Base-by-base conservation (phyloP, 371 early-diverging fungal species). In the Syncephalastrum contaminatum region DNA sequence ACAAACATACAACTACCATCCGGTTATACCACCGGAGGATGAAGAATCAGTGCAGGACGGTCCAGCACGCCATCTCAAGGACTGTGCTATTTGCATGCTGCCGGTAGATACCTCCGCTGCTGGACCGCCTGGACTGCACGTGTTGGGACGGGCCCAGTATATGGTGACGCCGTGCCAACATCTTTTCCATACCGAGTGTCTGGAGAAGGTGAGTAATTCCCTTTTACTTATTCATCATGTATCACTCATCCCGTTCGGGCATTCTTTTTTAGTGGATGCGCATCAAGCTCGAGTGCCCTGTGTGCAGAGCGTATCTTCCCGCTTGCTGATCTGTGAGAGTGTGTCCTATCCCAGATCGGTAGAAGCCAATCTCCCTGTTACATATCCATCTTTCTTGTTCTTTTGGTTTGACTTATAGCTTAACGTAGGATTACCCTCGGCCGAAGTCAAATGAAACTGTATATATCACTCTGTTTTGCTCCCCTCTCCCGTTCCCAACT, bases 101-200 rank as follows among this genome's bases (percentile, higher is more conserved):
- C 79, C 83, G 0, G 79, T 88, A n/a, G 85, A 83, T 45, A 70
- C 73, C 0, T 51, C 66, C 1, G 13, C 48, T 4, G n/a, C 69
- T n/a, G 67, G 67, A 3, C 60, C 75, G 6, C 69, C 80, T 22
- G 65, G 80, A 6, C 57, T 85, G 4, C 69, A 80, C 51, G 78
- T 74, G 15, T 63, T 83, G 10, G 77, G 81, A 41, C 64, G 84
- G 48, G 61, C 82, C 15, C 71, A 73, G 16, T 90, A 91, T 56
- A 91, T 91, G 89, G 66, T 91, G 43, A 93, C 93, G 21, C 93
- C 92, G 1, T 93, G 92, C 66, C 84, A 87, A 14, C 92, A 91
- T 57, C 58, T 91, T 39, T 93, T 89, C 69, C 91, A 92, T 67
- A 83, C 88, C 1, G 85, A 86, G n/a, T 93, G 91, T 58, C 59